A percentile compares a stretch with the other conserved stretches of the same genome.
These are phyloP conservation scores for Paramyrothecium roridum DNA, from an alignment of 2,329 filamentous ascomycete species.

Conservation along the genomic window DNA sequence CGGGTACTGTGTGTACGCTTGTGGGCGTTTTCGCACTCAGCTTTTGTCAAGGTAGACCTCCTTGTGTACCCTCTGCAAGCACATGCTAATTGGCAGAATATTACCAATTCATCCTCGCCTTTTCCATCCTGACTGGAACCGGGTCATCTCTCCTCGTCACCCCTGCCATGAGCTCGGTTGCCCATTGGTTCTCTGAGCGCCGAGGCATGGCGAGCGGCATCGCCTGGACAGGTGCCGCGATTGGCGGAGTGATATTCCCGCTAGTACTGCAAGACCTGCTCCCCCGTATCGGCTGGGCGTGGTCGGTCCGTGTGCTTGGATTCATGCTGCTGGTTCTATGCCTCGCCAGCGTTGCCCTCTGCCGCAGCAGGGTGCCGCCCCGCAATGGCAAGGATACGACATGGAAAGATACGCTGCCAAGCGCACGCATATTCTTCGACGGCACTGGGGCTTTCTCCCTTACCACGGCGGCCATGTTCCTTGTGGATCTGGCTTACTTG, in stretches of 20 bases:
- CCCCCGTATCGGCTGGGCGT: conserved; percentile 3
- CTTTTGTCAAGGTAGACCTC: neutral
- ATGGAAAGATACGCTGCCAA: neutral
- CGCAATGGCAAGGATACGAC: neutral
- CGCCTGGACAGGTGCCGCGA: conserved; percentile 1
- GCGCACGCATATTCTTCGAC: conserved; percentile 3
- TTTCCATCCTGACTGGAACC: conserved; percentile 8
- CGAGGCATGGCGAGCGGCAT: conserved; percentile 5
- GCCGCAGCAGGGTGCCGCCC: conserved; percentile 1
- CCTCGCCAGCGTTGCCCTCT: neutral
- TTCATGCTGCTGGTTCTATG: conserved; percentile 2
- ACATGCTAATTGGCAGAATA: neutral
- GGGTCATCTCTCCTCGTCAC: conserved; percentile 5
- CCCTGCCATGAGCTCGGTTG: conserved; percentile 2
- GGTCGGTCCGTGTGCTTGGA: conserved; percentile 1
- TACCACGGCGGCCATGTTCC: conserved; percentile 59
- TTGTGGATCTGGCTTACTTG: conserved; percentile 66
- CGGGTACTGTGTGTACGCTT: neutral
- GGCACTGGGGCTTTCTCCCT: conserved; percentile 44
- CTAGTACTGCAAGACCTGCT: conserved; percentile 4
- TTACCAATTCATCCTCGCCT: conserved; percentile 14
- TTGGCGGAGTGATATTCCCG: conserved; percentile 6
- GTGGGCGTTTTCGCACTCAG: neutral
- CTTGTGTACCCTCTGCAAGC: neutral
- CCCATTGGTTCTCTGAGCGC: conserved; percentile 2